Percentiles rank a stretch among this genome's conserved stretches.
Evolutionary conservation across 2,329 filamentous ascomycete species (phyloP).

Genomic region (Epicoccum sorghinum): DNA sequence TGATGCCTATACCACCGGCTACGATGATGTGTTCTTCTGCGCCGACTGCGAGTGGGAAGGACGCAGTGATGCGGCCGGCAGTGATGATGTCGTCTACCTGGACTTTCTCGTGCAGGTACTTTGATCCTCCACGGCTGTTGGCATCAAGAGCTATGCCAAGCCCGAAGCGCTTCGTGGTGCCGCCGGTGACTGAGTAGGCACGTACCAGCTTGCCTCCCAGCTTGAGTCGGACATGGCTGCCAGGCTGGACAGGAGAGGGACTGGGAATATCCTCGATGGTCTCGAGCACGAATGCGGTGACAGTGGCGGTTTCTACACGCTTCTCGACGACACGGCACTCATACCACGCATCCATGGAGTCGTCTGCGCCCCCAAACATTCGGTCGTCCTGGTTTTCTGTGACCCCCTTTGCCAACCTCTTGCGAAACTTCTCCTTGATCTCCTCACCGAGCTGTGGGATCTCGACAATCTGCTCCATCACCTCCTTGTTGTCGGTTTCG

Average conservation of each 20-base stretch:
- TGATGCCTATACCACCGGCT: slow-evolving; percentile 69
- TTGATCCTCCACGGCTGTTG: slow-evolving; percentile 65
- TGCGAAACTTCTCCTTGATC: slow-evolving; percentile 60
- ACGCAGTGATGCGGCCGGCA: slow-evolving; percentile 58
- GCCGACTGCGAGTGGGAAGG: slow-evolving; percentile 53
- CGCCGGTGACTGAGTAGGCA: slow-evolving; percentile 66
- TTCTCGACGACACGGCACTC: slow-evolving; percentile 57
- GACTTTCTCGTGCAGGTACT: slow-evolving; percentile 60
- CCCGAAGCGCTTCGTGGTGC: slow-evolving; percentile 58
- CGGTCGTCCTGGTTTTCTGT: slow-evolving; percentile 39
- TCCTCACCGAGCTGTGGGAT: slow-evolving; percentile 55
- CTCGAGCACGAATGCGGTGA: slow-evolving; percentile 62
- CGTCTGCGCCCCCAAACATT: slow-evolving; percentile 34
- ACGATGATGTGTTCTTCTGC: slow-evolving; percentile 68
- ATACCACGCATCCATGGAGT: slow-evolving; percentile 42
- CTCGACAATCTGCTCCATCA: slow-evolving; percentile 53
- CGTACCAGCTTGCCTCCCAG: slow-evolving; percentile 63
- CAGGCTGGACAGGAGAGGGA: slow-evolving; percentile 48
- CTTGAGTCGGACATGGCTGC: slow-evolving; percentile 63
- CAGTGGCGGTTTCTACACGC: slow-evolving; percentile 56
- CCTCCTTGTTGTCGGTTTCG: slow-evolving; percentile 55
- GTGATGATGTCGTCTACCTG: slow-evolving; percentile 58
- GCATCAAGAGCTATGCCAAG: slow-evolving; percentile 65
- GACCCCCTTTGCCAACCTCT: slow-evolving; percentile 57
- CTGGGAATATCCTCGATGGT: slow-evolving; percentile 45